A percentile compares a stretch with the other conserved stretches of the same genome.
Evolutionary conservation across 2,329 filamentous ascomycete species (phyloP).

Genomic region (Fusarium tricinctum): DNA sequence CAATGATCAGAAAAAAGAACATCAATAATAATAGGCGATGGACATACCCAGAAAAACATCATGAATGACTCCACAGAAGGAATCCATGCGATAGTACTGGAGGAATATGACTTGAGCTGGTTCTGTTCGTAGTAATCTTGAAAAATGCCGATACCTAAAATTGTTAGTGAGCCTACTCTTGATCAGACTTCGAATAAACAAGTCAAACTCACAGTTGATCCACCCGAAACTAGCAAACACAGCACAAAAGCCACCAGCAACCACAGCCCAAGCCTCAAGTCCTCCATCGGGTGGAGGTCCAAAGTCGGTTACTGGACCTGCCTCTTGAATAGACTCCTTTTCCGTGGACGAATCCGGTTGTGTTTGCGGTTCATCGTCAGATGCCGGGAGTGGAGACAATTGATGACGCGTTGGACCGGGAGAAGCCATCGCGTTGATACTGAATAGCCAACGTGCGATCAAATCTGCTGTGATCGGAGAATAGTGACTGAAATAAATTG

Average conservation of each 20-base stretch:
- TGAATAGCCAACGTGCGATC: accelerated
- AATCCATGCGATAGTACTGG: slow-evolving; percentile 21
- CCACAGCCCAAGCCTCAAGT: slow-evolving; percentile 10
- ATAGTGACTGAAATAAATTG: accelerated
- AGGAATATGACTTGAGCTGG: slow-evolving; percentile 8
- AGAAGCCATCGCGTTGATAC: background rate
- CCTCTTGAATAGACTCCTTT: background rate
- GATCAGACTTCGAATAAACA: accelerated
- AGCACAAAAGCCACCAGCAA: slow-evolving; percentile 8
- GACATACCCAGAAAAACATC: slow-evolving; percentile 25
- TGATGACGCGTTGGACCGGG: background rate
- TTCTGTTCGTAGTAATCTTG: slow-evolving; percentile 22
- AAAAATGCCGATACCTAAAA: slow-evolving; percentile 16
- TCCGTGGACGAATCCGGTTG: background rate
- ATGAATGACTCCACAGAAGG: slow-evolving; percentile 21
- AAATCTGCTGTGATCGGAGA: no score
- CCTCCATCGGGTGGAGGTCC: slow-evolving; percentile 16
- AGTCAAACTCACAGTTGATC: slow-evolving; percentile 6
- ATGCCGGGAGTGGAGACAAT: background rate
- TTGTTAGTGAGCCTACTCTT: background rate
- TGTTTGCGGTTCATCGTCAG: slow-evolving; percentile 3
- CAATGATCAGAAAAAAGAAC: accelerated
- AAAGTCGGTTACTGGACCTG: background rate
- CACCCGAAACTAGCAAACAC: slow-evolving; percentile 24
- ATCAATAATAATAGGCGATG: accelerated